Conservation (phyloP, 2,329 filamentous ascomycete species). For the Aspergillus arachidicola region DNA sequence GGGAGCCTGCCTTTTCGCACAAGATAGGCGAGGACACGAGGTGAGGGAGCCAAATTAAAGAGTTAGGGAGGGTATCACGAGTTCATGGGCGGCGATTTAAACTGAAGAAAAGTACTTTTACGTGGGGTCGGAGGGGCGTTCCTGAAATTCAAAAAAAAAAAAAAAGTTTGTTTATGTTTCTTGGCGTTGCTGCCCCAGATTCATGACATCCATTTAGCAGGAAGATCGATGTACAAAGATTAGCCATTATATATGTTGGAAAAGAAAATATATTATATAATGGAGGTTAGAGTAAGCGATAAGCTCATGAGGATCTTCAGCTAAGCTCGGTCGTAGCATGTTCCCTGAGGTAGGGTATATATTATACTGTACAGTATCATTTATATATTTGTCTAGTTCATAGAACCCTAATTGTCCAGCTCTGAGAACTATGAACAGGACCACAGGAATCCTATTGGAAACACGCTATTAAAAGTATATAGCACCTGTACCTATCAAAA, state of each 20-base stretch:
- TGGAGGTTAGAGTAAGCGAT: neutral
- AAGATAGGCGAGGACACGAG: slow-evolving; percentile 44
- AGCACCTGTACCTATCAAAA: neutral
- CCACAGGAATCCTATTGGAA: neutral
- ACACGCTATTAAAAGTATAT: neutral
- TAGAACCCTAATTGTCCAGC: neutral
- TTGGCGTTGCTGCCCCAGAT: neutral
- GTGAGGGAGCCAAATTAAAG: slow-evolving; percentile 37
- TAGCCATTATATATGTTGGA: neutral
- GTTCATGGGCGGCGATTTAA: neutral
- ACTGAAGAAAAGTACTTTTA: neutral
- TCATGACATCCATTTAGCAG: neutral
- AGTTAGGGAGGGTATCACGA: neutral
- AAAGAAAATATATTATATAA: neutral
- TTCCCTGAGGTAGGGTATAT: neutral
- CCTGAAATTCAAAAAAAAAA: neutral
- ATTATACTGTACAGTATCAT: neutral
- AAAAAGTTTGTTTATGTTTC: neutral
- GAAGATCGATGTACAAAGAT: neutral
- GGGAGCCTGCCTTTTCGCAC: slow-evolving; percentile 38
- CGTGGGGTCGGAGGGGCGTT: slow-evolving; percentile 5
- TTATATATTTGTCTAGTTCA: neutral
- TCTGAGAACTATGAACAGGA: neutral
- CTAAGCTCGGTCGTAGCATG: neutral
- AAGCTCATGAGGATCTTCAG: neutral